Evolutionary conservation across 306 rosid species (phyloP), one percentile per base, ranked within the genome.

Genomic region (Rosa lucieae): DNA sequence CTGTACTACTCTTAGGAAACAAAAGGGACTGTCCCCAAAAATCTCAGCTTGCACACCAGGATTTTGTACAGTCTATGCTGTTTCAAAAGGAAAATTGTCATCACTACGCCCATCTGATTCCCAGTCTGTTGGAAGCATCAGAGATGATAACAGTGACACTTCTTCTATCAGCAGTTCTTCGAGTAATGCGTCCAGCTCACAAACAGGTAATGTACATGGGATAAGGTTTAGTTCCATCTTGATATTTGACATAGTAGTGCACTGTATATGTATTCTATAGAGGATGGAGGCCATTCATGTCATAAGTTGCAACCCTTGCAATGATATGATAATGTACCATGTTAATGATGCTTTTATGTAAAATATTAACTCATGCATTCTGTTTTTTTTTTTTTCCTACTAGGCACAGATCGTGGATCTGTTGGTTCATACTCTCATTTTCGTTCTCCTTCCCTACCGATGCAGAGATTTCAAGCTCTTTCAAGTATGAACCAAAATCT

Each of bases 381-480:
- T 84, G 9, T 44, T 72, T 80, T 71, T 6, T 26, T 61, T 65
- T 32, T 5, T 2, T 2, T 37, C 18, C 6, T 62, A 11, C 55
- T 43, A 48, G 74, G 20, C 63, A 67, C 96, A 95, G 99, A 93
- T 48, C 35, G 61, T 77, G 82, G 70, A 47, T 96, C 97, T 1
- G 72, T 78, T 70, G 73, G 83, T 67, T 88, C 92, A 3, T 70
- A 81, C 78, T 78, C 90, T 79, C 87, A 82, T 77, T 80, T 81
- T 67, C 82, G 53, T 52, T 89, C 94, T 46, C 78, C 96, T 43
- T 91, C 97, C 63, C 85, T 91, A 56, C 80, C 96, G 55, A 76
- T 88, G 46, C 98, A 93, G 80, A 82, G 94, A 72, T 93, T 85
- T 86, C 98, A 90, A 74, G 97, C 99, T 70, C 98, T 96, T 74